Evolutionary conservation across 2,329 filamentous ascomycete species (phyloP).

Genomic region (Cercospora citrullina): DNA sequence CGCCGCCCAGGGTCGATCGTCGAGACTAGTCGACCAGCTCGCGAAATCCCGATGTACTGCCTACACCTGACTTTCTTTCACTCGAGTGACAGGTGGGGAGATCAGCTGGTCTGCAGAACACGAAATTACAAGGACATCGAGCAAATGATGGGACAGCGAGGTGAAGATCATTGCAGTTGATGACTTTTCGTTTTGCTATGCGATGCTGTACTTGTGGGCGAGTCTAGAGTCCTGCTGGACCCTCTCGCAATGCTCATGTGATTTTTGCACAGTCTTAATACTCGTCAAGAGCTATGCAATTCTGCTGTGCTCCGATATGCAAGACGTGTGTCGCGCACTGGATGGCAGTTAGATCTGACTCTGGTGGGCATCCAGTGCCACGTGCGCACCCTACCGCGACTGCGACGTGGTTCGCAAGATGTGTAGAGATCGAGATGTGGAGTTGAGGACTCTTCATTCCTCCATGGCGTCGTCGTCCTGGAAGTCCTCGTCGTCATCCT

Average conservation of each 20-base stretch:
- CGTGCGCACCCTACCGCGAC: background rate
- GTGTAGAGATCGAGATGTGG: background rate
- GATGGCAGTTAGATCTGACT: background rate
- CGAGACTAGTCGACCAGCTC: background rate
- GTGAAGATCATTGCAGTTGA: background rate
- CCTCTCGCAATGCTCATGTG: constrained; percentile 3
- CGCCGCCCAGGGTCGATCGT: background rate
- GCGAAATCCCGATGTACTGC: background rate
- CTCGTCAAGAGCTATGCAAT: constrained; percentile 7
- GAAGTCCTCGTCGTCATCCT: constrained; percentile 73
- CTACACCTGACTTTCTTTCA: background rate
- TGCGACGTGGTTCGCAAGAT: background rate
- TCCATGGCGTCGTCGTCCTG: constrained; percentile 57
- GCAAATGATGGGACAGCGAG: background rate
- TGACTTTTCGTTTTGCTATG: constrained; percentile 7
- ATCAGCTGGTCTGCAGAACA: background rate
- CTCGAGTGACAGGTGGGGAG: background rate
- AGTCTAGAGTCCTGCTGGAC: background rate
- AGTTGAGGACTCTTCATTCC: constrained; percentile 13
- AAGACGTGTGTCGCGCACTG: constrained; percentile 10
- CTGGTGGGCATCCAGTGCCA: background rate
- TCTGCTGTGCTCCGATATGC: constrained; percentile 10
- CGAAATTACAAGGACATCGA: background rate
- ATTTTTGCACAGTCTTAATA: constrained; percentile 8
- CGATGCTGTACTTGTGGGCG: constrained; percentile 8